Conservation (phyloP, 73 alveolate genomes). For the Blepharisma stoltei region DNA sequence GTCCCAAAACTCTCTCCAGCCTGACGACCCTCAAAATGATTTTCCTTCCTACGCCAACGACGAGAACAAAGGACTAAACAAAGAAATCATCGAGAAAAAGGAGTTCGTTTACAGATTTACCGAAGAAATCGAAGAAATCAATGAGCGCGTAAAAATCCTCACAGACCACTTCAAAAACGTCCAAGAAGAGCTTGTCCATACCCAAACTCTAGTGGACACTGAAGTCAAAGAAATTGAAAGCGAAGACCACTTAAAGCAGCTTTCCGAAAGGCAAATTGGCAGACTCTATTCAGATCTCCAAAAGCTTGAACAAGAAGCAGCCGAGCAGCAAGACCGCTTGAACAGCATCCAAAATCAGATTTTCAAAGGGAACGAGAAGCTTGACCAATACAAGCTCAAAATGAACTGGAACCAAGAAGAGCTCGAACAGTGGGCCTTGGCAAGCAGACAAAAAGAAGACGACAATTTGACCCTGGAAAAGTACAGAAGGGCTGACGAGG, state of each 20-base stretch:
- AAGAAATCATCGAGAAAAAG: conserved; percentile 72
- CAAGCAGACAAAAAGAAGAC: conserved; percentile 91
- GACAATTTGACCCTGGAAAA: conserved; percentile 98
- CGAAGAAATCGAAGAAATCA: conserved; percentile 78
- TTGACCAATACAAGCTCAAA: conserved; percentile 97
- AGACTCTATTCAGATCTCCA: conserved; percentile 76
- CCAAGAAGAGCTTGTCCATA: conserved; percentile 84
- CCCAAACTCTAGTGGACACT: conserved; percentile 78
- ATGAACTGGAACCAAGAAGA: conserved; percentile 99
- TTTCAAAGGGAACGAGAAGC: conserved; percentile 96
- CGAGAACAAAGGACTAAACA: conserved; percentile 81
- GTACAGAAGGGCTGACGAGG: conserved; percentile 99
- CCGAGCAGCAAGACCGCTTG: conserved; percentile 86
- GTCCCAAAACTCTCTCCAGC: background rate
- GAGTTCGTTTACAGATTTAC: conserved; percentile 61
- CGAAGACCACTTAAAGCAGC: conserved; percentile 90
- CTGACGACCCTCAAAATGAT: conserved; percentile 58
- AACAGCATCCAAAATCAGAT: conserved; percentile 92
- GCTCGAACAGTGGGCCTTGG: conserved; percentile 99
- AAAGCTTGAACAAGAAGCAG: conserved; percentile 64
- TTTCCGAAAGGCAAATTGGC: conserved; percentile 86
- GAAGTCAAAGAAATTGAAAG: conserved; percentile 79
- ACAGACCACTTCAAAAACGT: conserved; percentile 80
- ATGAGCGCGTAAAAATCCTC: conserved; percentile 77
- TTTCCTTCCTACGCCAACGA: conserved; percentile 95